Percentiles rank a stretch among this genome's conserved stretches.
Conservation (phyloP, 1,284 basidiomycete genomes). For the Cryptococcus maquisensis region DNA sequence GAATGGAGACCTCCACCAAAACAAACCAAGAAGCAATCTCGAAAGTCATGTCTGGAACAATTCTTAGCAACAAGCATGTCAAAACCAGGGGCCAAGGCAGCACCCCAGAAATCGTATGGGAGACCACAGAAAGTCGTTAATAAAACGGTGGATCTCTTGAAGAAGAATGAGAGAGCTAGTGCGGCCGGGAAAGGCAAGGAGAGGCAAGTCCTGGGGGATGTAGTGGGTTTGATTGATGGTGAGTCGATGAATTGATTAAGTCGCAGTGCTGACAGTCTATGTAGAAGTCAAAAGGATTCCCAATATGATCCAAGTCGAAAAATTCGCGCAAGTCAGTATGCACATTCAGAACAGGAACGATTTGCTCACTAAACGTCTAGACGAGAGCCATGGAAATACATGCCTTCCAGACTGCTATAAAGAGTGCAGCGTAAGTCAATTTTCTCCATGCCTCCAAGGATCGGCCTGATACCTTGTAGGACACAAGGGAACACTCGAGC, state of each 20-base stretch:
- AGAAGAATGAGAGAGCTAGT: slow-evolving; percentile 15
- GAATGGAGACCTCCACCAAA: not conserved
- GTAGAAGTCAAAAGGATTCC: slow-evolving; percentile 57
- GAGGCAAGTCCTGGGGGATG: slow-evolving; percentile 24
- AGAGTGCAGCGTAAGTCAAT: slow-evolving; percentile 61
- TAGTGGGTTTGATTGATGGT: slow-evolving; percentile 25
- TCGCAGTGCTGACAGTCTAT: not conserved
- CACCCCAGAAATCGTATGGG: slow-evolving; percentile 3
- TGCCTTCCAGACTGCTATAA: slow-evolving; percentile 80
- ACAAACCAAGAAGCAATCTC: not conserved
- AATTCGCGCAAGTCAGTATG: slow-evolving; percentile 67
- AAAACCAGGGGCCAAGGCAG: slow-evolving; percentile 7
- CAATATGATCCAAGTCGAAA: slow-evolving; percentile 73
- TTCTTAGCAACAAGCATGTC: too few relatives aligned
- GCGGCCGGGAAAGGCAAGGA: slow-evolving; percentile 34
- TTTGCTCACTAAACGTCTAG: slow-evolving; percentile 48
- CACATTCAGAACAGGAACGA: not conserved
- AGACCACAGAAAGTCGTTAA: slow-evolving; percentile 28
- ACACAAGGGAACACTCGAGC: slow-evolving; percentile 66
- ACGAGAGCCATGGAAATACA: slow-evolving; percentile 79
- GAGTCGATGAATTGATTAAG: not conserved
- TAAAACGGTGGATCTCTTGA: slow-evolving; percentile 32
- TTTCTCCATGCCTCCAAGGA: not conserved
- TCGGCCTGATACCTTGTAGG: slow-evolving; percentile 19
- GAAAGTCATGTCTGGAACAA: too few relatives aligned